Evolutionary conservation across 2,329 filamentous ascomycete genomes (phyloP).

Genomic region (Trichoderma sp.): DNA sequence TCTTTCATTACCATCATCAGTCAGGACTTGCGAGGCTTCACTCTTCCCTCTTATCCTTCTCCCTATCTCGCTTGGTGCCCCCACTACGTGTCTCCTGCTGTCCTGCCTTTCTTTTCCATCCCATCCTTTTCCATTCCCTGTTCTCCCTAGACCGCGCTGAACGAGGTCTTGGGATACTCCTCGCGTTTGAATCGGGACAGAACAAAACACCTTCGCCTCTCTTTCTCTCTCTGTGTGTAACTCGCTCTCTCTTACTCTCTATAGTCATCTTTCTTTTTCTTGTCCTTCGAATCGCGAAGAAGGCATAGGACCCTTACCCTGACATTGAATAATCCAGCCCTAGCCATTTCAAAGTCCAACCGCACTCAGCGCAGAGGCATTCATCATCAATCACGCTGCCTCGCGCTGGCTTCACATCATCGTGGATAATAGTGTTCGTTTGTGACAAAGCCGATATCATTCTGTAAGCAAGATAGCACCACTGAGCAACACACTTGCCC

Average conservation of each 20-base stretch:
- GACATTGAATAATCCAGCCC: background rate
- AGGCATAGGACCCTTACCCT: background rate
- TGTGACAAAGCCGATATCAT: too few species aligned
- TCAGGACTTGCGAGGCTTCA: too few species aligned
- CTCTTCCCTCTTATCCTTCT: background rate
- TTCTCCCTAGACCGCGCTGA: too few species aligned
- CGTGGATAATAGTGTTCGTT: too few species aligned
- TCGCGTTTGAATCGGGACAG: background rate
- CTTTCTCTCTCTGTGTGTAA: too few species aligned
- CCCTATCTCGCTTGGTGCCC: background rate
- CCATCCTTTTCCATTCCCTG: too few species aligned
- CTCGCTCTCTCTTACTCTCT: too few species aligned
- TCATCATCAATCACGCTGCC: background rate
- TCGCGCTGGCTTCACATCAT: too few species aligned
- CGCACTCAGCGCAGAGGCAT: background rate
- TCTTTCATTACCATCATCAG: background rate
- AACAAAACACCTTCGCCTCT: background rate
- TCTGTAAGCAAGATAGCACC: background rate
- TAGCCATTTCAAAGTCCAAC: too few species aligned
- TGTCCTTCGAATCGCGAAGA: background rate
- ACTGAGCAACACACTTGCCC: background rate
- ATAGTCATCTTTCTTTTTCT: background rate
- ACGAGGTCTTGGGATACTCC: background rate
- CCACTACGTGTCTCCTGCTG: background rate
- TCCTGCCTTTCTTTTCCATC: background rate